phyloP scores from a whole-genome alignment of 345 rosid genomes.

The Theobroma cacao region DNA sequence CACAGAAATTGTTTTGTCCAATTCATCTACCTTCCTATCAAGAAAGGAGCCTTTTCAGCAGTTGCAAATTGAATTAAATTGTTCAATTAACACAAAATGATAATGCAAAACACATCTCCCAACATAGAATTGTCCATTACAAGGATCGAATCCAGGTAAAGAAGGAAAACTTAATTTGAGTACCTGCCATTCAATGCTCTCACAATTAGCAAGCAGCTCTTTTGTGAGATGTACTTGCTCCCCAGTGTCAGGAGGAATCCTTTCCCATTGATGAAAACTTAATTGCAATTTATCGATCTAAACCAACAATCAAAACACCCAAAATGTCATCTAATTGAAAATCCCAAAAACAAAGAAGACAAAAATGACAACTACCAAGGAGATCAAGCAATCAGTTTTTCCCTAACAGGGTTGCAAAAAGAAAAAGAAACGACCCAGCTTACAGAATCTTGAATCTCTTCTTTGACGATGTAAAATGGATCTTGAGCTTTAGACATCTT shows the following conservation, averaged over 20 bases:
- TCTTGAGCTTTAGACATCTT: slow-evolving; percentile 95
- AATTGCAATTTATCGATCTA: slow-evolving; percentile 94
- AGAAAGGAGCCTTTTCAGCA: slow-evolving; percentile 45
- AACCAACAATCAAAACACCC: slow-evolving; percentile 13
- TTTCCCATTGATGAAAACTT: slow-evolving; percentile 86
- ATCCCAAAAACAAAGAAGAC: not conserved
- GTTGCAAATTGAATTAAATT: slow-evolving; percentile 24
- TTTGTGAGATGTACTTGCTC: slow-evolving; percentile 60
- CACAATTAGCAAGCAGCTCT: slow-evolving; percentile 73
- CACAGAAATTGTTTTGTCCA: slow-evolving; percentile 85
- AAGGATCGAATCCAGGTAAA: not conserved
- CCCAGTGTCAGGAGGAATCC: slow-evolving; percentile 50
- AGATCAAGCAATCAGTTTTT: not conserved
- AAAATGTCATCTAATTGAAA: slow-evolving; percentile 6
- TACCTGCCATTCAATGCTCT: slow-evolving; percentile 99
- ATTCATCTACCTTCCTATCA: slow-evolving; percentile 97
- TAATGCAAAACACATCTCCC: not conserved
- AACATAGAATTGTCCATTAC: not conserved
- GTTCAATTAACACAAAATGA: not conserved
- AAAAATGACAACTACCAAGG: not conserved
- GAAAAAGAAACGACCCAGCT: slow-evolving; percentile 19
- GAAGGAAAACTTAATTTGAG: not conserved
- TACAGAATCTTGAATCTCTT: slow-evolving; percentile 98
- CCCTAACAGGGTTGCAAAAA: not conserved
- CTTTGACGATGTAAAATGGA: slow-evolving; percentile 96